Evolutionary conservation across 352 stramenopile species (phyloP).

Genomic region (Blastocystis sp.): DNA sequence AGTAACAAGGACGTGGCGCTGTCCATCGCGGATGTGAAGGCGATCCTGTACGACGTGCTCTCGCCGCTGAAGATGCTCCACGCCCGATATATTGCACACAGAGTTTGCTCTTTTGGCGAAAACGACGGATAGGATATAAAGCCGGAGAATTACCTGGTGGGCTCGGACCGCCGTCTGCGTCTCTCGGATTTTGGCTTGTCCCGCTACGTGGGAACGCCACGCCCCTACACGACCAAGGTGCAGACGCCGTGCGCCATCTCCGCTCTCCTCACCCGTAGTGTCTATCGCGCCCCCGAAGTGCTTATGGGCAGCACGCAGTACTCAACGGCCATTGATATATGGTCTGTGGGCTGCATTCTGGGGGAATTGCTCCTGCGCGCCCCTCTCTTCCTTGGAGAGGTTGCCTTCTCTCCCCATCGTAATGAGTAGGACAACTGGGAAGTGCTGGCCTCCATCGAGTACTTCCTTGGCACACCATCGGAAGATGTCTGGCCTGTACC

Average conservation of each 20-base stretch:
- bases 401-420: not conserved
- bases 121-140: conserved; percentile 58
- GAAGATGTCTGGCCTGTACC: conserved; percentile 37
- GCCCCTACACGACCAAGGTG: conserved; percentile 57
- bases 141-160: conserved; percentile 59
- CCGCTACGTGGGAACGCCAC: conserved; percentile 56
- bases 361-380: conserved; percentile 80
- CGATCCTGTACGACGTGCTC: conserved; percentile 58
- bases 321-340: conserved; percentile 86
- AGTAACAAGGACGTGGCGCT: conserved; percentile 33
- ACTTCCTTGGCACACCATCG: conserved; percentile 32
- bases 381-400: conserved; percentile 48
- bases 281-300: conserved; percentile 87
- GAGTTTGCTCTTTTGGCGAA: not conserved
- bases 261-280: not conserved
- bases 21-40: conserved; percentile 37
- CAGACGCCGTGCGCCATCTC: not conserved
- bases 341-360: conserved; percentile 79
- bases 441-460: conserved; percentile 45
- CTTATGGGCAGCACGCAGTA: conserved; percentile 88
- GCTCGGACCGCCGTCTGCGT: conserved; percentile 29
- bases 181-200: conserved; percentile 62
- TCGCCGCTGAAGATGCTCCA: conserved; percentile 43
- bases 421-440: conserved; percentile 28
- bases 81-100: conserved; percentile 45